Conservation (phyloP, 179 eudicot species). For the Corrigiola litoralis region DNA sequence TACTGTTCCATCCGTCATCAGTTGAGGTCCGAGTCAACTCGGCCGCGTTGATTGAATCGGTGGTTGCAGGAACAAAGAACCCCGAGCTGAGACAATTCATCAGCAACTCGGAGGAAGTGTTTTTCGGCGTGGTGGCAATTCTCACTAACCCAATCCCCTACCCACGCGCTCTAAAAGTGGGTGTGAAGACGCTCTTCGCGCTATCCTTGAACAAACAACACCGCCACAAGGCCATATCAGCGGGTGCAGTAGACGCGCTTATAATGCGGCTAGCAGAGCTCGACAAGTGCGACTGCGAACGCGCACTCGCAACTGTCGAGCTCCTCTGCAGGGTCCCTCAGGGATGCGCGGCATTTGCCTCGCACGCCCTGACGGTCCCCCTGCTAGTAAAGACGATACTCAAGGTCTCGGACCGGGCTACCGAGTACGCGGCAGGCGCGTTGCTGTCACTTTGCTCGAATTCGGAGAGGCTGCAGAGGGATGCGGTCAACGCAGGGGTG, state of each 20-base stretch:
- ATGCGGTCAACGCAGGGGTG: conserved; percentile 84
- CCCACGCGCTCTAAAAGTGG: conserved; percentile 61
- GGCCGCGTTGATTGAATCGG: conserved; percentile 60
- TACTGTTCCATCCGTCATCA: conserved; percentile 48
- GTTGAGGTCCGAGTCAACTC: conserved; percentile 70
- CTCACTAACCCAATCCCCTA: conserved; percentile 38
- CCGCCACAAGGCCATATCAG: conserved; percentile 63
- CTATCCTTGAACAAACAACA: conserved; percentile 67
- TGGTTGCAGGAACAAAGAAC: conserved; percentile 58
- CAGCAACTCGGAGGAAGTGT: conserved; percentile 45
- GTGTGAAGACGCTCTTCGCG: conserved; percentile 68
- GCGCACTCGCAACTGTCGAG: conserved; percentile 79
- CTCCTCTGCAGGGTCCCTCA: conserved; percentile 58
- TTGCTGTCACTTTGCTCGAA: conserved; percentile 63
- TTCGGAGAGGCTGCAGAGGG: conserved; percentile 53
- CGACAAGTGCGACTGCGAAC: conserved; percentile 79
- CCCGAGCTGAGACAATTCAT: conserved; percentile 50
- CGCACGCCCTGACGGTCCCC: conserved; percentile 71
- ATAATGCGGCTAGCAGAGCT: conserved; percentile 51
- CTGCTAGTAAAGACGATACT: conserved; percentile 55
- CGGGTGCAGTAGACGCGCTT: conserved; percentile 66
- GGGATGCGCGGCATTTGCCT: conserved; percentile 65
- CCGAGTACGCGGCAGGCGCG: conserved; percentile 92
- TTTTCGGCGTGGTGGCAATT: conserved; percentile 37
- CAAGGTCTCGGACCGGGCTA: conserved; percentile 69